These are phyloP conservation scores for Chloridella minuta DNA, from an alignment of 352 stramenopile genomes.

Conservation along the genomic window DNA sequence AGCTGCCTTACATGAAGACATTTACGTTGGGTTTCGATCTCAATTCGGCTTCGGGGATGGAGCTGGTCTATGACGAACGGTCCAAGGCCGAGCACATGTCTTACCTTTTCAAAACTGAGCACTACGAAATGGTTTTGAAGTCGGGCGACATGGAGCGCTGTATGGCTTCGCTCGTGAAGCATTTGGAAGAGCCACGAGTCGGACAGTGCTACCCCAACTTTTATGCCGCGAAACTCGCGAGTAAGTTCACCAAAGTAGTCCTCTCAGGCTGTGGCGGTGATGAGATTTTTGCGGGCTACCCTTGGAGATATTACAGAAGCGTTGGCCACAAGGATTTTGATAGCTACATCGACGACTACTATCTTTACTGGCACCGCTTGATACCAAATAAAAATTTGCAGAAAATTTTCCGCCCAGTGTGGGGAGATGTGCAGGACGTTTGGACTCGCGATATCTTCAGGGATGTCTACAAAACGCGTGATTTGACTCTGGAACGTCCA, in stretches of 20 bases:
- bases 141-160: neutral
- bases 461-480: neutral
- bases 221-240: neutral
- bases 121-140: neutral
- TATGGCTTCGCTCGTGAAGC: neutral
- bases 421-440: neutral
- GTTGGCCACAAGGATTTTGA: no score
- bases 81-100: neutral
- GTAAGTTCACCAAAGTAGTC: neutral
- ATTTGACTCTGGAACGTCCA: neutral
- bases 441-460: neutral
- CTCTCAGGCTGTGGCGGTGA: neutral
- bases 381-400: neutral
- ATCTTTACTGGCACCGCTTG: neutral
- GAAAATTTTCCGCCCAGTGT: neutral
- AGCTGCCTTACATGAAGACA: neutral
- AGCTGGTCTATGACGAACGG: neutral
- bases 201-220: no score
- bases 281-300: conserved; percentile 12
- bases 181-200: no score
- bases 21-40: neutral
- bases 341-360: neutral
- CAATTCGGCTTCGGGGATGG: neutral
- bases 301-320: neutral
- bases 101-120: neutral